phyloP scores from a whole-genome alignment of 2,329 filamentous ascomycete genomes.

The Tympanopsis confertula region DNA sequence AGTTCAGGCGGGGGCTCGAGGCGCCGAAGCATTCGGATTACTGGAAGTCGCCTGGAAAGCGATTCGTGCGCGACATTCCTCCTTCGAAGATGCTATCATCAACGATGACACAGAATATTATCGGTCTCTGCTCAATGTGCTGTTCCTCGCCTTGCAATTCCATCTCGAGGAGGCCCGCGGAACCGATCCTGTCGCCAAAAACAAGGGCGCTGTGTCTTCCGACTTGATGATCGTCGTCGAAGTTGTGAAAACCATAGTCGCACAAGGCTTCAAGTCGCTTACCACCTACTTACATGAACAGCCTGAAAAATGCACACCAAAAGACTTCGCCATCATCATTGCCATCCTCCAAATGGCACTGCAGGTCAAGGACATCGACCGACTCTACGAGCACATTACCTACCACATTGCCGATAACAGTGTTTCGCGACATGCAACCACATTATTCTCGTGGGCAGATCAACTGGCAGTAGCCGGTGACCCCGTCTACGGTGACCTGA shows the following conservation, averaged over 20 bases:
- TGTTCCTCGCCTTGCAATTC: conserved; percentile 65
- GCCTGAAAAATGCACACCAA: conserved; percentile 51
- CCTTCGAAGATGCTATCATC: conserved; percentile 42
- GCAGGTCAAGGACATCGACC: conserved; percentile 63
- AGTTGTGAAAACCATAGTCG: conserved; percentile 68
- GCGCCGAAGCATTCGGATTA: conserved; percentile 35
- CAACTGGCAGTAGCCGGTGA: conserved; percentile 67
- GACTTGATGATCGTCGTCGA: conserved; percentile 59
- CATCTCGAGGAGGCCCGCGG: conserved; percentile 26
- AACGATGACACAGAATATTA: conserved; percentile 64
- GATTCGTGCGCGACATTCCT: conserved; percentile 33
- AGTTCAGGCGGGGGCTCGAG: conserved; percentile 32
- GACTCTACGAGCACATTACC: conserved; percentile 60
- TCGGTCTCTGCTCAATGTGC: conserved; percentile 71
- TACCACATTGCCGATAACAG: conserved; percentile 61
- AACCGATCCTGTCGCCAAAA: conserved; percentile 15
- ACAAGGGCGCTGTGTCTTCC: conserved; percentile 25
- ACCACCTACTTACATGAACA: conserved; percentile 74
- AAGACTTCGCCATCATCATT: conserved; percentile 77
- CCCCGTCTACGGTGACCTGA: conserved; percentile 87
- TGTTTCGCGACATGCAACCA: conserved; percentile 68
- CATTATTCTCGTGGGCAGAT: conserved; percentile 89
- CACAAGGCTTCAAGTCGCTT: conserved; percentile 69
- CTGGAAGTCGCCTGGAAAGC: conserved; percentile 44
- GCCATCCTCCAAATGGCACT: conserved; percentile 79